Percentiles rank a stretch among this genome's conserved stretches.
These are phyloP conservation scores for Leccinum ochraceum DNA, from an alignment of 768 basidiomycete species.

Conservation along the genomic window DNA sequence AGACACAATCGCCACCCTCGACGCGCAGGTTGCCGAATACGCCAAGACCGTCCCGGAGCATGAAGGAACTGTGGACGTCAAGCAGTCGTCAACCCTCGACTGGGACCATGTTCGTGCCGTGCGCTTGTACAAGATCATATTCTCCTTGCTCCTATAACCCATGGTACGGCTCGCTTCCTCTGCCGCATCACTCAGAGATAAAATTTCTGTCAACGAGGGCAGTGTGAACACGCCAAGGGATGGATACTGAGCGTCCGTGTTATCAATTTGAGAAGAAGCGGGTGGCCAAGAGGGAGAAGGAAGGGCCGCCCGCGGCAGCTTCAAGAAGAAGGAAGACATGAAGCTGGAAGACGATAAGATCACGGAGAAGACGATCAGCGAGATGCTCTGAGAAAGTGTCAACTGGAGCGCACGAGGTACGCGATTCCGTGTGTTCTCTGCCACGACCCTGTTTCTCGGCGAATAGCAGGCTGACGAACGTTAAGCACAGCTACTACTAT, in stretches of 20 bases:
- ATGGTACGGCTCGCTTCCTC: slow-evolving; percentile 45
- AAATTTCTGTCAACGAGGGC: slow-evolving; percentile 11
- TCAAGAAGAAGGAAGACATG: slow-evolving; percentile 54
- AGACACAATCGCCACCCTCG: slow-evolving; percentile 63
- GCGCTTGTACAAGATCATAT: slow-evolving; percentile 69
- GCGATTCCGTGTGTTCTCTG: background rate
- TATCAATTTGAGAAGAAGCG: slow-evolving; percentile 86
- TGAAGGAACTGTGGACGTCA: slow-evolving; percentile 40
- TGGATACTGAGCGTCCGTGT: slow-evolving; percentile 71
- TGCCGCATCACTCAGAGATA: slow-evolving; percentile 24
- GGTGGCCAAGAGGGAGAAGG: slow-evolving; percentile 81
- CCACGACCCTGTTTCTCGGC: background rate
- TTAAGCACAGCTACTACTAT: slow-evolving; percentile 80
- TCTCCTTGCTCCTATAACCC: slow-evolving; percentile 79
- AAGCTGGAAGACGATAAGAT: slow-evolving; percentile 51
- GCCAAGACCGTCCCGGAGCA: slow-evolving; percentile 48
- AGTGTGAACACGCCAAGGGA: slow-evolving; percentile 47
- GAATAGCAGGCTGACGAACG: slow-evolving; percentile 5
- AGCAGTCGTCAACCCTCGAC: slow-evolving; percentile 85
- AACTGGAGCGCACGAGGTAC: slow-evolving; percentile 88
- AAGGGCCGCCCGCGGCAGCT: slow-evolving; percentile 70
- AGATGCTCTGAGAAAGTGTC: slow-evolving; percentile 85
- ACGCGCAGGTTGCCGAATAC: slow-evolving; percentile 72
- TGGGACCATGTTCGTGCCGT: slow-evolving; percentile 94
- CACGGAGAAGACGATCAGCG: slow-evolving; percentile 69